Base-by-base conservation (phyloP, 2,329 filamentous ascomycete genomes). In the Aspergillus spinulosporus region DNA sequence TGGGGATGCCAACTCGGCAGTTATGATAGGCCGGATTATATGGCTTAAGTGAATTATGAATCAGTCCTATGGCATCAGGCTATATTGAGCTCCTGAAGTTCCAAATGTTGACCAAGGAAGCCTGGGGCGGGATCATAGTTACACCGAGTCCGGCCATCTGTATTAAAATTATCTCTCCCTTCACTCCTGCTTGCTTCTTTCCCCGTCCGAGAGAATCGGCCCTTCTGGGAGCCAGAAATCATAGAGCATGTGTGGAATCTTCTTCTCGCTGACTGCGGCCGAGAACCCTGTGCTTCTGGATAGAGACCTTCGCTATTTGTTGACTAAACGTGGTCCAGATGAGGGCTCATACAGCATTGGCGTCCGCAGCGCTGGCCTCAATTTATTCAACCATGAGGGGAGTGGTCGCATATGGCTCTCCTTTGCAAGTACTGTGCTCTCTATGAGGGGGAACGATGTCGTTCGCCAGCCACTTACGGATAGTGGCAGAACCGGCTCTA, bases 351-450 rank as follows among this genome's bases (percentile, higher is more conserved):
- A 48, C 52, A 54, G 44, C 46, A 44, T 54, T 12, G 58, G 71
- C 34, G 59, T 66, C 54, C 66, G 61, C 40, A 57, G 62, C 40
- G 61, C 65, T 40, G 54, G 51, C 39, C 49, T 52, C 21, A 31
- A 53, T n/a, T 37, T 53, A 34, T 52, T 57, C 26, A 51, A 37
- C 56, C 52, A 57, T 52, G 56, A 58, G 62, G 63, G 59, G 44
- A 52, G 57, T 52, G 56, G 52, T 50, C 50, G 68, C 29, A 65
- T 80, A 57, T 75, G 77, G 62, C 64, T 93, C 59, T 81, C 79
- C 12, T 88, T 95, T 67, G 83, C 85, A 9, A 94, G 93, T 5
- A 95, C 92, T 0, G 93, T 99, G 0, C 83, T 97, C n/a, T 87
- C 92, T 3, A 79, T 99, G n/a, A 85, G 94, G 64, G 93, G 93